Base-by-base conservation (phyloP, 2,329 filamentous ascomycete genomes). In the Colletotrichum eremochloae region DNA sequence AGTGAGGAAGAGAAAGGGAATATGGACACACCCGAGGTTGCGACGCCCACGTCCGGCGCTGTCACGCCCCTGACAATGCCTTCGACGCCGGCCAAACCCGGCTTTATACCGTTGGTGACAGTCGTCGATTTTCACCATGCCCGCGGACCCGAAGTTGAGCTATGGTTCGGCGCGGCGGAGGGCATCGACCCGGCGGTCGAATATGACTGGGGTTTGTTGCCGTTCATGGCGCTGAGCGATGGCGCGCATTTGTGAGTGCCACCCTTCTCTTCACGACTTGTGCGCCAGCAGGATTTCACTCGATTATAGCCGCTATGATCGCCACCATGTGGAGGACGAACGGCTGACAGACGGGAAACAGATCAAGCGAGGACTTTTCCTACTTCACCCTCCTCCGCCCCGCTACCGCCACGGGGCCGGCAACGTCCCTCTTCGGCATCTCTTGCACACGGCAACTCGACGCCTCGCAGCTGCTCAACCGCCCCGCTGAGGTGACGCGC, bases 211-310 rank as follows among this genome's bases (percentile, higher is more conserved):
- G 88, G 91, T 38, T 83, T 98, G 76, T 86, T 99, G 74, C 95
- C 96, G 0, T 99, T 99, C 82, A 98, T 98, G 94, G 96, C 96
- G 36, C 84, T 99, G 78, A 96, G 94, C 70, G 96, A 99, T 81
- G 96, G 96, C 65, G 96, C 96, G 66, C 96, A 99, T 86, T 91
- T 95, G 91, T 96, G 87, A 84, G 92, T 86, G 53, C 40, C 14
- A 46, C n/a, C 36, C 44, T n/a, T 5, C 44, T 33, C 29, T 38
- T 20, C 31, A 14, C 24, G 52, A 77, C 65, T 18, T 42, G 20
- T 31, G 29, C 33, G 20, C 24, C 56, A 44, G 20, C 38, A 24
- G 12, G 24, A 31, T 42, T 29, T 56, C 40, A 33, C 33, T 52
- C 9, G 20, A 11, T 24, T 48, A 12, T 12, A 14, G 33, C 11